These are phyloP conservation scores for Eudorina sp. DNA, from an alignment of 139 green algal species.

Conservation along the genomic window DNA sequence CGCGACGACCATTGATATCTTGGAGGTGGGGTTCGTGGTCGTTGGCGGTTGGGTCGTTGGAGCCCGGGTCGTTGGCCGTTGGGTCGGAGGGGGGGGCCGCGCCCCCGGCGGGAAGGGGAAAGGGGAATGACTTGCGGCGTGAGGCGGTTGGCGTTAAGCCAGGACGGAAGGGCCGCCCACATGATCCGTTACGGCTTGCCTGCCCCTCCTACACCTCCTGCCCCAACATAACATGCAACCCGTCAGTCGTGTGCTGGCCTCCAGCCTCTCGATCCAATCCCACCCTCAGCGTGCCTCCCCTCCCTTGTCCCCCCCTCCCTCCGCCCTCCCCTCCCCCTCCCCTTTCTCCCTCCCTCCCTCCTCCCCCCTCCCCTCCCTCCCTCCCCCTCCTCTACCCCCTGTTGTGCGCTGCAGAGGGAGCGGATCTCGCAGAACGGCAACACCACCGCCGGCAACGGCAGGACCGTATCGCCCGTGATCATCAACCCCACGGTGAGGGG, in stretches of 20 bases:
- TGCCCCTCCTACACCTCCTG: too few relatives aligned
- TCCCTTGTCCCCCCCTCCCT: not conserved
- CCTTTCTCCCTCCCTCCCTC: not conserved
- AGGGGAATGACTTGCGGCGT: too few relatives aligned
- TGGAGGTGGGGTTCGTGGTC: too few relatives aligned
- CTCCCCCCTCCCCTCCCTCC: not conserved
- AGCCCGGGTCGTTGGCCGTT: too few relatives aligned
- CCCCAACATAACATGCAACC: not conserved
- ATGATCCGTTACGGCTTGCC: too few relatives aligned
- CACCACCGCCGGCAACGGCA: too few relatives aligned
- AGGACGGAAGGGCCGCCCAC: too few relatives aligned
- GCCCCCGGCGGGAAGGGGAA: too few relatives aligned
- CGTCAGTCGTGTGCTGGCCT: not conserved
- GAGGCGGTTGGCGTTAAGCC: too few relatives aligned
- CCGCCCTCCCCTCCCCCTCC: not conserved
- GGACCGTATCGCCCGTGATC: constrained; percentile 66
- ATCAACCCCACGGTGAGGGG: constrained; percentile 84
- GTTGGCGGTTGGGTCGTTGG: too few relatives aligned
- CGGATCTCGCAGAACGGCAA: constrained; percentile 74
- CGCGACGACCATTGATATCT: too few relatives aligned
- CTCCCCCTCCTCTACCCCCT: not conserved
- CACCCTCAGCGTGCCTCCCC: not conserved
- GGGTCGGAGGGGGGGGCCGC: too few relatives aligned
- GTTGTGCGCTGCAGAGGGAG: constrained; percentile 76
- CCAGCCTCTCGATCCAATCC: not conserved